Conservation (phyloP, 169 alveolate species). For the Babesia ovata region DNA sequence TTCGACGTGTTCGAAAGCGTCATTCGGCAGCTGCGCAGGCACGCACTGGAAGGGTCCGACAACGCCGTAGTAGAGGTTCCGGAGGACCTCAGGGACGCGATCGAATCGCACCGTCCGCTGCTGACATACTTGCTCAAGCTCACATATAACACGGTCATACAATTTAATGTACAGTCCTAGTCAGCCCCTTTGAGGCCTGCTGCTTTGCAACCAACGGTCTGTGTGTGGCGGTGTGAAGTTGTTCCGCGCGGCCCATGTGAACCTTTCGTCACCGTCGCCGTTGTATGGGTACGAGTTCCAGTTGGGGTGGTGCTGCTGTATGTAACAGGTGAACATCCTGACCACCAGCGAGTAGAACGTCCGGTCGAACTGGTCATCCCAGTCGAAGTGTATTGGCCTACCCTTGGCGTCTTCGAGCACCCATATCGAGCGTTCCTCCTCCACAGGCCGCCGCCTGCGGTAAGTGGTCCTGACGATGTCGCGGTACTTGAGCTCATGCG, state of each 20-base stretch:
- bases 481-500: slow-evolving; percentile 61
- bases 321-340: slow-evolving; percentile 71
- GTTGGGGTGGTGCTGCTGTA: slow-evolving; percentile 52
- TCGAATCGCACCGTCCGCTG: slow-evolving; percentile 1
- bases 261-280: slow-evolving; percentile 38
- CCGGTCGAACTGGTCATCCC: slow-evolving; percentile 80
- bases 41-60: slow-evolving; percentile 16
- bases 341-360: slow-evolving; percentile 76
- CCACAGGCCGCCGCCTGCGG: slow-evolving; percentile 49
- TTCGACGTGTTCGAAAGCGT: slow-evolving; percentile 30
- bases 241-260: slow-evolving; percentile 23
- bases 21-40: slow-evolving; percentile 30
- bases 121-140: slow-evolving; percentile 21
- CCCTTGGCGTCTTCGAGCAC: slow-evolving; percentile 76
- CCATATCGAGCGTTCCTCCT: slow-evolving; percentile 76
- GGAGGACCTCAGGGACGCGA: neutral
- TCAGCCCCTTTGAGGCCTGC: neutral
- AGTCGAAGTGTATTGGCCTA: slow-evolving; percentile 74
- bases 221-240: slow-evolving; percentile 16
- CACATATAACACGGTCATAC: slow-evolving; percentile 16
- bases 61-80: slow-evolving; percentile 9
- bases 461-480: slow-evolving; percentile 52
- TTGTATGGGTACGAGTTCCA: slow-evolving; percentile 56
- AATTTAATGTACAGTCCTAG: slow-evolving; percentile 6
- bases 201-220: slow-evolving; percentile 24